Evolutionary conservation across 2,329 filamentous ascomycete species (phyloP).

Genomic region (Aspergillus sergii): DNA sequence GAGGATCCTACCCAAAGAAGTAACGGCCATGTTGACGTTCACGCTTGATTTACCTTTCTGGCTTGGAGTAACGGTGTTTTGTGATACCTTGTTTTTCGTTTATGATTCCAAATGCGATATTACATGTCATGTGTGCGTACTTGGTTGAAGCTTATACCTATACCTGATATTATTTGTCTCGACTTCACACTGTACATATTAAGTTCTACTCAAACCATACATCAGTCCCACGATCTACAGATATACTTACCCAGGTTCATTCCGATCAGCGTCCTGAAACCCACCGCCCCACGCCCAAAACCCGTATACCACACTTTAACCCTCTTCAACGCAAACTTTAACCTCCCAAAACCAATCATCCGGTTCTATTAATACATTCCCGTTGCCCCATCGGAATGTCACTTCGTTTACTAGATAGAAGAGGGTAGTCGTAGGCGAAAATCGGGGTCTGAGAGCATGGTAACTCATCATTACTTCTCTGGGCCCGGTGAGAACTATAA

Average conservation of each 20-base stretch:
- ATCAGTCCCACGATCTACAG: neutral
- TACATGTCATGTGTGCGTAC: neutral
- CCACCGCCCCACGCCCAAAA: neutral
- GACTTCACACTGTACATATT: neutral
- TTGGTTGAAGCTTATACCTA: neutral
- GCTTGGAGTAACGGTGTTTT: slow-evolving; percentile 1
- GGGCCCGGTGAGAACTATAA: neutral
- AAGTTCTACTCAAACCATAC: neutral
- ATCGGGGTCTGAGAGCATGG: neutral
- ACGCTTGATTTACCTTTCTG: slow-evolving; percentile 18
- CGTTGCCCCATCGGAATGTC: neutral
- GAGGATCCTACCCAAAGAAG: slow-evolving; percentile 3
- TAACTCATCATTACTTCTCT: neutral
- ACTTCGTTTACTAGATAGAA: neutral
- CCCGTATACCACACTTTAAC: neutral
- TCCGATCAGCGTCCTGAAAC: neutral
- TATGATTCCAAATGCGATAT: neutral
- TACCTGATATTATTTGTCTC: neutral
- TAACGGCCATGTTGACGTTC: slow-evolving; percentile 22
- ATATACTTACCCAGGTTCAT: neutral
- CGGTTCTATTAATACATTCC: neutral
- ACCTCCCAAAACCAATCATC: neutral
- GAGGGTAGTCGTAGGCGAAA: neutral
- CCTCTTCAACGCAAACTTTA: neutral
- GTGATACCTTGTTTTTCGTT: neutral